phyloP scores from a whole-genome alignment of 116 monocot species.

The Phalaenopsis hybrid region DNA sequence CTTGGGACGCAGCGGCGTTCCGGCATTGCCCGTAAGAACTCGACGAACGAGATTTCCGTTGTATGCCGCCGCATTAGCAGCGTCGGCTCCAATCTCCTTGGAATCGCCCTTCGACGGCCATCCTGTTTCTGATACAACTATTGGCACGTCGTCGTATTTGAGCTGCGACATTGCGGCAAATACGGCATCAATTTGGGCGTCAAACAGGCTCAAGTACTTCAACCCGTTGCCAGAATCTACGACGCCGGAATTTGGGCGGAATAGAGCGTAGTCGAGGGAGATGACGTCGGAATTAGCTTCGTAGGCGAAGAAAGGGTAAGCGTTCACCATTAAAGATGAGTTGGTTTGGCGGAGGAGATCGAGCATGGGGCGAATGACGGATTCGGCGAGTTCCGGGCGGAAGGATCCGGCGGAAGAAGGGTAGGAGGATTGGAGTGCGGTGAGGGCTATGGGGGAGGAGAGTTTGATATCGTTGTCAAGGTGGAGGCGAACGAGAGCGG shows the following conservation, averaged over 20 bases:
- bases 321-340: constrained; percentile 53
- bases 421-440: constrained; percentile 41
- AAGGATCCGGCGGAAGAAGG: constrained; percentile 48
- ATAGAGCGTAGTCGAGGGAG: constrained; percentile 60
- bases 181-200: constrained; percentile 78
- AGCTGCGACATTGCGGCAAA: constrained; percentile 43
- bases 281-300: constrained; percentile 37
- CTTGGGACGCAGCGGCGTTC: constrained; percentile 45
- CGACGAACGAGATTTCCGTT: constrained; percentile 53
- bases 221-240: constrained; percentile 32
- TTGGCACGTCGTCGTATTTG: constrained; percentile 30
- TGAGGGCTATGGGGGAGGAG: constrained; percentile 51
- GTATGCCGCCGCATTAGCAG: constrained; percentile 57
- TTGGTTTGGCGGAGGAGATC: constrained; percentile 33
- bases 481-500: constrained; percentile 25
- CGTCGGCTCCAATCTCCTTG: constrained; percentile 46
- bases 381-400: constrained; percentile 27
- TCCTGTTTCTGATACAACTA: constrained; percentile 71
- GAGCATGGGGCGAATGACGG: constrained; percentile 39
- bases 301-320: constrained; percentile 68
- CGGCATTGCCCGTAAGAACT: constrained; percentile 50
- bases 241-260: constrained; percentile 51
- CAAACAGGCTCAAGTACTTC: constrained; percentile 47
- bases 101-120: constrained; percentile 76
- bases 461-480: constrained; percentile 41